A percentile compares a stretch with the other conserved stretches of the same genome.
Conservation (phyloP, 208 protist species). For the Wallacemonas rigidus region DNA sequence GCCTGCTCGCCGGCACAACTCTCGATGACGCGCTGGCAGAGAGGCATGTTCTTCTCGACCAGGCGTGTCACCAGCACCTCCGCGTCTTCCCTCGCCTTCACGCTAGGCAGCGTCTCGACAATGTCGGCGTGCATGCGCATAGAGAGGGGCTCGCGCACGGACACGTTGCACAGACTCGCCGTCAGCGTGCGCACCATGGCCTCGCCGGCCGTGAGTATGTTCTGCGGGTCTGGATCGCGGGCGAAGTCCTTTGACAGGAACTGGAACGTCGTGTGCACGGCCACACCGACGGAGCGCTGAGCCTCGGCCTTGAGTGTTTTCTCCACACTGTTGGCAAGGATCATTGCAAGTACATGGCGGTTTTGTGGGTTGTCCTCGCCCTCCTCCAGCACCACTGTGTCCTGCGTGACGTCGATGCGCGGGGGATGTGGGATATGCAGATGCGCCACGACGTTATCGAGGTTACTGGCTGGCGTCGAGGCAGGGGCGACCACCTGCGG, state of each 20-base stretch:
- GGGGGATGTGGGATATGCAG: conserved; percentile 38
- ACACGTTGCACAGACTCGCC: conserved; percentile 75
- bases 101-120: conserved; percentile 45
- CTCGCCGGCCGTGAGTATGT: conserved; percentile 65
- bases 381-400: conserved; percentile 49
- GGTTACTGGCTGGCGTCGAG: not conserved
- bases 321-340: conserved; percentile 87
- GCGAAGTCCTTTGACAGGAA: conserved; percentile 97
- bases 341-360: conserved; percentile 42
- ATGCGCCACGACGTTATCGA: conserved; percentile 28
- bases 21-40: conserved; percentile 78
- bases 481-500: not conserved
- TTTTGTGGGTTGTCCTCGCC: conserved; percentile 36
- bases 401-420: conserved; percentile 51
- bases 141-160: conserved; percentile 93
- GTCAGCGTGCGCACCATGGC: conserved; percentile 82
- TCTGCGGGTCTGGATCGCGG: conserved; percentile 85
- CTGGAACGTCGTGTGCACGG: conserved; percentile 88
- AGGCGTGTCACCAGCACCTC: conserved; percentile 31
- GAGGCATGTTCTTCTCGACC: conserved; percentile 60
- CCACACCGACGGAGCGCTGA: conserved; percentile 93
- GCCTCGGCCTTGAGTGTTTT: conserved; percentile 90
- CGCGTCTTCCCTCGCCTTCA: conserved; percentile 53
- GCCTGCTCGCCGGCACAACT: conserved; percentile 91
- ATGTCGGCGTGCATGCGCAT: conserved; percentile 74